Percentiles rank a stretch among this genome's conserved stretches.
These are phyloP conservation scores for Hawksworthiomyces lignivorus DNA, from an alignment of 2,329 filamentous ascomycete genomes.

Conservation along the genomic window DNA sequence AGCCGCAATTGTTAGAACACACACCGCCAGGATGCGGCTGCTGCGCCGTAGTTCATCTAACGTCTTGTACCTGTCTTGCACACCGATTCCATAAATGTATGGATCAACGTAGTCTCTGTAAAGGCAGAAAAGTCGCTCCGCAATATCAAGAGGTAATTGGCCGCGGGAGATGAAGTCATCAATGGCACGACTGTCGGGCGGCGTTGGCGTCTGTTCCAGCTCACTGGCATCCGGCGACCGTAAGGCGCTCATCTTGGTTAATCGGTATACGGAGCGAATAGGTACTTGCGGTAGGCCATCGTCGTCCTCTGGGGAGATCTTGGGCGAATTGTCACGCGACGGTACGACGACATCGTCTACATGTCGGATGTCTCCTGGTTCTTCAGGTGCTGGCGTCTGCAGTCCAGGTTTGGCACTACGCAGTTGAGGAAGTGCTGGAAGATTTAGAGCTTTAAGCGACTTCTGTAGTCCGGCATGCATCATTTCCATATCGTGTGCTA, in stretches of 20 bases:
- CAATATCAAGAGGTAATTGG: constrained; percentile 36
- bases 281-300: constrained; percentile 29
- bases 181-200: not conserved
- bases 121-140: constrained; percentile 41
- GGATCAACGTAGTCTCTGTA: constrained; percentile 44
- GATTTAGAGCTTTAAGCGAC: not conserved
- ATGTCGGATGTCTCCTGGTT: not conserved
- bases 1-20: constrained; percentile 49
- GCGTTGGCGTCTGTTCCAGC: not conserved
- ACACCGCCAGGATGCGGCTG: constrained; percentile 47
- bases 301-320: constrained; percentile 20
- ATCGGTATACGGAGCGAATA: constrained; percentile 30
- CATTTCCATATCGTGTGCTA: constrained; percentile 5
- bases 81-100: constrained; percentile 42
- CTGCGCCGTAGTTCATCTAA: constrained; percentile 44
- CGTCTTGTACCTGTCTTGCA: constrained; percentile 40
- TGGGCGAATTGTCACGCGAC: constrained; percentile 20
- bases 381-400: not conserved
- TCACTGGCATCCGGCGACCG: constrained; percentile 12
- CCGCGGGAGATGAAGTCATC: constrained; percentile 32
- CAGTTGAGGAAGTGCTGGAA: constrained; percentile 1
- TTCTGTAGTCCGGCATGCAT: constrained; percentile 12
- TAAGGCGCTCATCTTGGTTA: constrained; percentile 23
- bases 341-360: constrained; percentile 14
- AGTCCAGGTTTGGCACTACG: constrained; percentile 1